phyloP scores from a whole-genome alignment of 2,329 filamentous ascomycete genomes.

The Fusarium paranaense region DNA sequence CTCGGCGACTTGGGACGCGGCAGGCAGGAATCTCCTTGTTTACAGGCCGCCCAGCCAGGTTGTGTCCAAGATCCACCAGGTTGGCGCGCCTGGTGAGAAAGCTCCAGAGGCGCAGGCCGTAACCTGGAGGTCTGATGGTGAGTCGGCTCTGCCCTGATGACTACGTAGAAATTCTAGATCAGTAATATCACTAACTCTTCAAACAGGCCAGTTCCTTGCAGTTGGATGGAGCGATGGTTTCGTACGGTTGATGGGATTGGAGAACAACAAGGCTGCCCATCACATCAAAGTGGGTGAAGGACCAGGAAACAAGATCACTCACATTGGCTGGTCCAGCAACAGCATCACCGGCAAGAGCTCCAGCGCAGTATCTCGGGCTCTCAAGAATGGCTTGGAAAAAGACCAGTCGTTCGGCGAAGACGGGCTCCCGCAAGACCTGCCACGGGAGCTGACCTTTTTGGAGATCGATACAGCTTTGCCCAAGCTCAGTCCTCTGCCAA shows the following conservation, averaged over 20 bases:
- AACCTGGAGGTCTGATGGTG: conserved; percentile 77
- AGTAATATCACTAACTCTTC: neutral
- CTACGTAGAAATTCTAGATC: neutral
- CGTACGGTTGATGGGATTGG: conserved; percentile 80
- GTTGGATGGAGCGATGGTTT: conserved; percentile 86
- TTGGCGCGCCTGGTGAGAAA: conserved; percentile 53
- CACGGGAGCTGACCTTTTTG: conserved; percentile 77
- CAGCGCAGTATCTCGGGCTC: conserved; percentile 10
- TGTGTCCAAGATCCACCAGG: conserved; percentile 64
- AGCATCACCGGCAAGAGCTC: conserved; percentile 49
- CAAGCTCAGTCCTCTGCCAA: conserved; percentile 77
- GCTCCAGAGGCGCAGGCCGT: conserved; percentile 61
- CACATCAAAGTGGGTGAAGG: conserved; percentile 69
- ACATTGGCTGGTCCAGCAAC: conserved; percentile 66
- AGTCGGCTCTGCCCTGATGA: conserved; percentile 34
- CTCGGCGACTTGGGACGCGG: conserved; percentile 75
- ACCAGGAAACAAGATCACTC: conserved; percentile 58
- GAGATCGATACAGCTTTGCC: conserved; percentile 83
- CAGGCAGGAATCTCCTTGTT: conserved; percentile 76
- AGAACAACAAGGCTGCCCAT: conserved; percentile 85
- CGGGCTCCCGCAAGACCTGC: conserved; percentile 64
- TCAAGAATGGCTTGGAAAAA: conserved; percentile 25
- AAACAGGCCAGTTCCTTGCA: conserved; percentile 78
- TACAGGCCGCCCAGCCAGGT: conserved; percentile 82
- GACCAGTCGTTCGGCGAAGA: conserved; percentile 17